These are phyloP conservation scores for Fusarium tuaranense DNA, from an alignment of 2,329 filamentous ascomycete species.

Conservation along the genomic window DNA sequence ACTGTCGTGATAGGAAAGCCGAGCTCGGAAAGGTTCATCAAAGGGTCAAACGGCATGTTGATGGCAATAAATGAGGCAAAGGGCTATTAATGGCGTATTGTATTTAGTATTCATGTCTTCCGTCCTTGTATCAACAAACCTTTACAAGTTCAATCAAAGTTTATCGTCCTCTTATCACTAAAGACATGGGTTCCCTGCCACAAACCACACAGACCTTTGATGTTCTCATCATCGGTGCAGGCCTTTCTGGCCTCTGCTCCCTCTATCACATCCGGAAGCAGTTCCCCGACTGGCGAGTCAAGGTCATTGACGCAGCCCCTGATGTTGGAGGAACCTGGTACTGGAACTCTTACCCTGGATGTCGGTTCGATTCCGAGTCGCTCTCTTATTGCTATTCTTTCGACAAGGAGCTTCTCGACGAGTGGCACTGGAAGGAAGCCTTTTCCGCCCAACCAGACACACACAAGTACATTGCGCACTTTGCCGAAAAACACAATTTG, in stretches of 20 bases:
- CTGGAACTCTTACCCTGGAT: slow-evolving; percentile 44
- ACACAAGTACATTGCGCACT: not conserved
- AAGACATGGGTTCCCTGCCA: slow-evolving; percentile 32
- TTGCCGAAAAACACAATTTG: not conserved
- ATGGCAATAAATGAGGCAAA: not conserved
- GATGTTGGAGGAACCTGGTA: slow-evolving; percentile 43
- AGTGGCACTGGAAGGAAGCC: slow-evolving; percentile 45
- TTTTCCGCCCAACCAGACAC: slow-evolving; percentile 51
- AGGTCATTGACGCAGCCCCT: slow-evolving; percentile 31
- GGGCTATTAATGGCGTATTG: not conserved
- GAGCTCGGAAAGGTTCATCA: not conserved
- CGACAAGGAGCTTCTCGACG: slow-evolving; percentile 31
- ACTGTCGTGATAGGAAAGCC: slow-evolving; percentile 5
- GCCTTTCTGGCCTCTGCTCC: slow-evolving; percentile 54
- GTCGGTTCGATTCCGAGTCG: slow-evolving; percentile 52
- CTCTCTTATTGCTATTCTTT: slow-evolving; percentile 53
- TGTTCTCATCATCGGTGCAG: slow-evolving; percentile 37
- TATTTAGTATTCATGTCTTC: not conserved
- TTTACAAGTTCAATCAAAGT: not conserved
- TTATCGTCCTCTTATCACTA: not conserved
- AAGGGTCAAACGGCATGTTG: not conserved
- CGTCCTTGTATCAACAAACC: not conserved
- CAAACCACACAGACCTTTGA: slow-evolving; percentile 19
- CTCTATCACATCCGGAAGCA: slow-evolving; percentile 53
- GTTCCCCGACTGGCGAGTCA: slow-evolving; percentile 36